Evolutionary conservation across 1,284 basidiomycete species (phyloP).

Genomic region (Ustilago cynodontis): DNA sequence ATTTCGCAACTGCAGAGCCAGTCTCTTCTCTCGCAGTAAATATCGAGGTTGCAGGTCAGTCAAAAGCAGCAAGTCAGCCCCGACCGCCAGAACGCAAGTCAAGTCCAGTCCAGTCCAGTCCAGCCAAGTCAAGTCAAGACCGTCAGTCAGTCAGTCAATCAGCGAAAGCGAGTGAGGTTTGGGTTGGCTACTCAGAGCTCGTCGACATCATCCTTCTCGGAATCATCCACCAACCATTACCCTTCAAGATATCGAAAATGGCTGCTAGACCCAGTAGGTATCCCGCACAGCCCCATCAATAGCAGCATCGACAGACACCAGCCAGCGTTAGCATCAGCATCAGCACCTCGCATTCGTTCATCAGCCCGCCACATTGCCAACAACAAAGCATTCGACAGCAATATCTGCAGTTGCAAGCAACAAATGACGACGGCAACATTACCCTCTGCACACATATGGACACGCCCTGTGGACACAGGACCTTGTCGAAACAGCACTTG

Average conservation of each 20-base stretch:
- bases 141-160: not conserved
- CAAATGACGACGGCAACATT: not conserved
- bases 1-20: conserved; percentile 21
- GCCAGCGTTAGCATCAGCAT: conserved; percentile 7
- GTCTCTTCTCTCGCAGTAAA: conserved; percentile 2
- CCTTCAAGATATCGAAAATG: conserved; percentile 62
- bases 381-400: not conserved
- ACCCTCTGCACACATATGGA: not conserved
- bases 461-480: not conserved
- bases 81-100: not conserved
- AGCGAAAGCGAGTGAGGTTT: conserved; percentile 8
- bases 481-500: not conserved
- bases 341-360: not conserved
- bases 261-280: conserved; percentile 64
- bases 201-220: conserved; percentile 50
- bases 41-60: not conserved
- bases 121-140: not conserved
- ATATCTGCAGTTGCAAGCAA: not conserved
- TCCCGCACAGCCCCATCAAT: conserved; percentile 22
- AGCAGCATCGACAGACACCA: conserved; percentile 14
- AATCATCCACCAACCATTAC: conserved; percentile 53
- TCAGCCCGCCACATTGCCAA: not conserved
- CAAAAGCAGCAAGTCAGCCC: not conserved
- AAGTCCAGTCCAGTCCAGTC: not conserved
- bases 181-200: conserved; percentile 45